These are phyloP conservation scores for Ochetophila trinervis DNA, from an alignment of 306 rosid species.

Conservation along the genomic window DNA sequence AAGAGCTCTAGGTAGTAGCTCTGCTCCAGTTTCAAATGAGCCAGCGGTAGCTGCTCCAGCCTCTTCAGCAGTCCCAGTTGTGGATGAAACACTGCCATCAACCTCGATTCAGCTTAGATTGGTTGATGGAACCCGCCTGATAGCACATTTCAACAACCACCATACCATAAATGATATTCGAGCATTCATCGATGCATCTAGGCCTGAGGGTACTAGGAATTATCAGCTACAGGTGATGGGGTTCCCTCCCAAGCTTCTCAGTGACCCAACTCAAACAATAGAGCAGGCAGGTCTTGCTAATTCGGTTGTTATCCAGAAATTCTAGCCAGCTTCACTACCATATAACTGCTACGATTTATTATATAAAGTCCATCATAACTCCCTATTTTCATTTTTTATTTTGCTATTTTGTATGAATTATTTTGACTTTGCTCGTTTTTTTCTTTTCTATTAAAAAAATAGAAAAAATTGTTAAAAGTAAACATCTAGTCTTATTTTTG, in stretches of 20 bases:
- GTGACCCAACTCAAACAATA: constrained; percentile 65
- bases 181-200: constrained; percentile 63
- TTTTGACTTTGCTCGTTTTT: too few relatives aligned
- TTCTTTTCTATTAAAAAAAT: too few relatives aligned
- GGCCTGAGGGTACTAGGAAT: constrained; percentile 56
- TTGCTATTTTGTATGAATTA: too few relatives aligned
- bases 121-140: constrained; percentile 86
- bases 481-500: too few relatives aligned
- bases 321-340: constrained; percentile 34
- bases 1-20: constrained; percentile 88
- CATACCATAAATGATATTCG: constrained; percentile 66
- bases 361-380: too few relatives aligned
- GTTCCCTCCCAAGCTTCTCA: constrained; percentile 82
- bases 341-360: constrained; percentile 6
- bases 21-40: constrained; percentile 50
- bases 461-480: too few relatives aligned
- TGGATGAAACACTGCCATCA: constrained; percentile 73
- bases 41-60: constrained; percentile 38
- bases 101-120: constrained; percentile 86
- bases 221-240: constrained; percentile 91
- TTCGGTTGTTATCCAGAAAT: constrained; percentile 93
- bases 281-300: constrained; percentile 88
- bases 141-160: constrained; percentile 61
- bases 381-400: too few relatives aligned
- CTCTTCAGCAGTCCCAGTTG: constrained; percentile 45